Percentiles rank a stretch among this genome's conserved stretches.
phyloP scores from a whole-genome alignment of 73 alveolate genomes.

The Paramecium primaurelia region DNA sequence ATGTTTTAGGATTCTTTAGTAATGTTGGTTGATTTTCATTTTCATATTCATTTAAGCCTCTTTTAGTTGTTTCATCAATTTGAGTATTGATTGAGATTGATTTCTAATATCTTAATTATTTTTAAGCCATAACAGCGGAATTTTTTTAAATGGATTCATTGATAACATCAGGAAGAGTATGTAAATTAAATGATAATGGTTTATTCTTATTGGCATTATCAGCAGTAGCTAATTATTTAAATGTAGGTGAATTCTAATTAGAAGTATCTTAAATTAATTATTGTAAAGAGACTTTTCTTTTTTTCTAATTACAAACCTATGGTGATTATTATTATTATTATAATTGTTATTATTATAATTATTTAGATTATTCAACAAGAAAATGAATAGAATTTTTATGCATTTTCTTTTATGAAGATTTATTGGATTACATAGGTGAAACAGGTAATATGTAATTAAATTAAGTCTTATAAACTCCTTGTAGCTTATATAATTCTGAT shows the following conservation, averaged over 20 bases:
- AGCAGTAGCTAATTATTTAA: constrained; percentile 9
- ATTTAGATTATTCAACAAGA: not conserved
- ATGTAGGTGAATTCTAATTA: not conserved
- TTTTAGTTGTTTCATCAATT: not conserved
- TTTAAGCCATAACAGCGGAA: not conserved
- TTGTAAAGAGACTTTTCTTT: not conserved
- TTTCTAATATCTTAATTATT: not conserved
- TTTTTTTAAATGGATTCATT: not conserved
- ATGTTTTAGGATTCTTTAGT: not conserved
- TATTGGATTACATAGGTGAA: not conserved
- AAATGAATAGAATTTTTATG: constrained; percentile 16
- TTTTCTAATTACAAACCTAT: not conserved
- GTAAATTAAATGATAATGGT: not conserved
- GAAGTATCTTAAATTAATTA: not conserved
- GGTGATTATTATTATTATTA: not conserved
- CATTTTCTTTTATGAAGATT: not conserved
- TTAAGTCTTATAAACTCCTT: not conserved
- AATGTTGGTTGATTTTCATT: constrained; percentile 13
- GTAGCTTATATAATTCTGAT: not conserved
- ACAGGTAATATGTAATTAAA: not conserved
- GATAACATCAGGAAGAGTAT: constrained; percentile 11
- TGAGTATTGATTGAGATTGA: not conserved
- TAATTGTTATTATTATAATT: not conserved
- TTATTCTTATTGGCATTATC: not conserved
- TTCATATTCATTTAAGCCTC: not conserved